A percentile compares a stretch with the other conserved stretches of the same genome.
phyloP scores from a whole-genome alignment of 306 rosid genomes.

The Corylus heterophylla region DNA sequence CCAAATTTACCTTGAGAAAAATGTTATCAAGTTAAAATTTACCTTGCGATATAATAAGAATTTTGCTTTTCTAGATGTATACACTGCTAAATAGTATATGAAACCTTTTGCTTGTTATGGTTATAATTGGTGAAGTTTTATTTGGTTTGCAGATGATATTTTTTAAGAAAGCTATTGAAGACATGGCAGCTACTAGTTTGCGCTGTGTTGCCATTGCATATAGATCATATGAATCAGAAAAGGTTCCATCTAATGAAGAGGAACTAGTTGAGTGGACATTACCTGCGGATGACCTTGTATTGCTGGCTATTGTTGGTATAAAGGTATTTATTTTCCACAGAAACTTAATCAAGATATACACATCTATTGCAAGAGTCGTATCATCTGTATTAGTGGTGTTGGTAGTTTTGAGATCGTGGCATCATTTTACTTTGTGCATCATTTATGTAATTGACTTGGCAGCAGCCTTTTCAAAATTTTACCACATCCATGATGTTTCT shows the following conservation, averaged over 20 bases:
- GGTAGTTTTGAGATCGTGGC: background rate
- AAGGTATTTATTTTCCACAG: conserved; percentile 51
- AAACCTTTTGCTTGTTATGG: conserved; percentile 3
- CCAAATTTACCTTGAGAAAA: no score
- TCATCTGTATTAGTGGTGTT: background rate
- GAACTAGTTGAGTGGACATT: conserved; percentile 68
- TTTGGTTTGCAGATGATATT: conserved; percentile 40
- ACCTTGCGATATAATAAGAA: background rate
- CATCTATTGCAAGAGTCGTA: background rate
- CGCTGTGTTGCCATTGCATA: conserved; percentile 91
- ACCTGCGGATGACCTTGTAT: conserved; percentile 78
- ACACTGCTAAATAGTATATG: background rate
- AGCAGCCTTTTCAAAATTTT: background rate
- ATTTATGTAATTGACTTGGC: background rate
- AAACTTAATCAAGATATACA: background rate
- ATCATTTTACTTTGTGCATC: background rate
- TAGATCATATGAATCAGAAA: conserved; percentile 48
- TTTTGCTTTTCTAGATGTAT: background rate
- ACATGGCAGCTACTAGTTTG: conserved; percentile 71
- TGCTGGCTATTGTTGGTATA: conserved; percentile 86
- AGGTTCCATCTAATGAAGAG: conserved; percentile 64
- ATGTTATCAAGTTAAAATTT: background rate
- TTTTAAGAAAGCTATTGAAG: conserved; percentile 67
- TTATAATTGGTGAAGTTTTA: conserved; percentile 9
- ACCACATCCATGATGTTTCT: background rate